Evolutionary conservation across 2,329 filamentous ascomycete species (phyloP), one percentile per base, ranked within the genome.

Genomic region (Colletotrichum sublineola): DNA sequence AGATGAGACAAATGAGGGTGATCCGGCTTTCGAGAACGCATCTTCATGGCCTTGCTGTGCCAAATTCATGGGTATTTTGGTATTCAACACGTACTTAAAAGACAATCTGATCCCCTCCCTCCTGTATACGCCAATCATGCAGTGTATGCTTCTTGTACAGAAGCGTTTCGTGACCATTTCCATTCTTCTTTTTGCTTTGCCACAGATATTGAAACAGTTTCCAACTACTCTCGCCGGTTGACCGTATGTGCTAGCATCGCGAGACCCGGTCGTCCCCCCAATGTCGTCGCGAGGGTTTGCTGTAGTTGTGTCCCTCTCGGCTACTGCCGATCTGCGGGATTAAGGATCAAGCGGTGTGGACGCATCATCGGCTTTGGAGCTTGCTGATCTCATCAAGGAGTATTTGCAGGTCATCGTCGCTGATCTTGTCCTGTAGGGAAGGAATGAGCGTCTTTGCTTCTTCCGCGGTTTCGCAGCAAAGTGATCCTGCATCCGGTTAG

Each of bases 371-470:
- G 58, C 80, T 82, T 77, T 88, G 86, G 60, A 97, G 85, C 86
- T 97, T 97, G 77, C 91, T 93, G 83, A 98, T 92, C 85, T 99
- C 95, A 79, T 97, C 92, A 70, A 99, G 88, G 70, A 98, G 86
- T 74, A 95, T 92, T 82, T 97, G 92, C 75, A 99, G 84, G 76
- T 97, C 94, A 46, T 94, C 93, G 80, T 98, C 96, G 73, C 89
- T 89, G 79, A 98, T 97, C 85, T 99, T 99, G 82, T 95, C 92
- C 77, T 91, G 88, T 63, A 99, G 83, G 69, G 90, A 97, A 1
- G 96, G 97, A 74, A 99, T 97, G 71, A 99, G 88, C 11, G 94
- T 97, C 85, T 97, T 98, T 73, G 96, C 96, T 84, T 99, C 97
- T 80, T 99, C 96, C 71, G 94, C 93, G 56, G 91, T 93, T 78